phyloP scores from a whole-genome alignment of 2,329 filamentous ascomycete genomes.

The Teratosphaeria zuluensis region DNA sequence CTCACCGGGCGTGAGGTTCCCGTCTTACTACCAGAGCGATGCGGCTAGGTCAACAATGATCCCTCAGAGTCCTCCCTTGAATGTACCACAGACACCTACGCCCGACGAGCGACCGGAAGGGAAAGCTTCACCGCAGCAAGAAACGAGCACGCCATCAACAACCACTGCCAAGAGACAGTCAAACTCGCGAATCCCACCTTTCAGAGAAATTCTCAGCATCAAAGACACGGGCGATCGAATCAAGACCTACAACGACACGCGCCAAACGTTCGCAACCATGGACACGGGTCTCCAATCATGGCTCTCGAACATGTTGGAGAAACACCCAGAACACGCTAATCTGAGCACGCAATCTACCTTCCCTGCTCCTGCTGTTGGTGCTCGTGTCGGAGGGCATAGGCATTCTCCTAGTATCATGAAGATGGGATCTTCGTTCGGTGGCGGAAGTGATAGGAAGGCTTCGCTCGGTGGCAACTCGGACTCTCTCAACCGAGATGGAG shows the following conservation, averaged over 20 bases:
- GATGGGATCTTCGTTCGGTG: slow-evolving; percentile 1
- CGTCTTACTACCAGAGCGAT: slow-evolving; percentile 5
- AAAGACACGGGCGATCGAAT: slow-evolving; percentile 59
- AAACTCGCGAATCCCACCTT: slow-evolving; percentile 42
- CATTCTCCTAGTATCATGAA: slow-evolving; percentile 18
- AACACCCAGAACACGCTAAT: slow-evolving; percentile 45
- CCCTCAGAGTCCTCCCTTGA: neutral
- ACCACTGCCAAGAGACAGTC: neutral
- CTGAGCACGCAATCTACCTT: slow-evolving; percentile 32
- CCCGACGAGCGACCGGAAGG: neutral
- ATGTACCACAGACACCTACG: neutral
- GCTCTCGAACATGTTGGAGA: slow-evolving; percentile 41
- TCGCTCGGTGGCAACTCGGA: neutral
- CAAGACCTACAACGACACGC: slow-evolving; percentile 60
- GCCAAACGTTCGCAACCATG: slow-evolving; percentile 58
- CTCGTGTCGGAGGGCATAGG: neutral
- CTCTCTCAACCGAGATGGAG: slow-evolving; percentile 1
- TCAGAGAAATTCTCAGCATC: slow-evolving; percentile 69
- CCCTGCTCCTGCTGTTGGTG: neutral
- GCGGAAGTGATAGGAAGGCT: slow-evolving; percentile 1
- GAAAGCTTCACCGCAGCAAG: neutral
- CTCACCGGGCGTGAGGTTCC: neutral
- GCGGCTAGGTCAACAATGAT: neutral
- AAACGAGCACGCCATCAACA: neutral
- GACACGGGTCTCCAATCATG: slow-evolving; percentile 65